These are phyloP conservation scores for Rhizophlyctis rosea DNA, from an alignment of 192 early-diverging fungal genomes.

Conservation along the genomic window DNA sequence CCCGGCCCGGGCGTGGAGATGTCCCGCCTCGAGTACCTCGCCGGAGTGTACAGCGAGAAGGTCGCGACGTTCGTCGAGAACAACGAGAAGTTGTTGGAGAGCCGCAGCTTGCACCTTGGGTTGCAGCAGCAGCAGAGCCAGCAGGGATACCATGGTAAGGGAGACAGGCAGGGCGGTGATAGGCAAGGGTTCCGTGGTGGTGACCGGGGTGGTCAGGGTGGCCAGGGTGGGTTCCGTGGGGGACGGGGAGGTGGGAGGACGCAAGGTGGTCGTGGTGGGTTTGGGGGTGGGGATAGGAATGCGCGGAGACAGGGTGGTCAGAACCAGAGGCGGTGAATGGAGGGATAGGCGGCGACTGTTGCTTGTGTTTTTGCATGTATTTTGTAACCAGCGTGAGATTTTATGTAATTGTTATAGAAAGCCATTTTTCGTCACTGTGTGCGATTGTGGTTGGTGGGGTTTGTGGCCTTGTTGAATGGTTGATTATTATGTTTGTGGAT, in stretches of 20 bases:
- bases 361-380: too few species aligned
- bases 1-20: constrained; percentile 46
- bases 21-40: constrained; percentile 77
- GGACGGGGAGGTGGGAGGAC: constrained; percentile 11
- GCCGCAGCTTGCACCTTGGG: constrained; percentile 25
- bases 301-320: neutral
- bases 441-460: too few species aligned
- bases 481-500: too few species aligned
- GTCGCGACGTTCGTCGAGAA: constrained; percentile 77
- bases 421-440: too few species aligned
- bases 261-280: constrained; percentile 12
- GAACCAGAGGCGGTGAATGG: too few species aligned
- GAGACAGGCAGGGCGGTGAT: constrained; percentile 12
- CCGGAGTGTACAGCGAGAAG: constrained; percentile 85
- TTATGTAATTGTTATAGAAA: too few species aligned
- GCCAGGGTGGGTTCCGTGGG: constrained; percentile 4
- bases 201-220: constrained; percentile 16
- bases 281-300: neutral
- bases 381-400: too few species aligned
- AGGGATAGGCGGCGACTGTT: too few species aligned
- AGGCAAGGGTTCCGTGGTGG: constrained; percentile 15
- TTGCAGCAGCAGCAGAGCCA: constrained; percentile 36
- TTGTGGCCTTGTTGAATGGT: too few species aligned
- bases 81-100: constrained; percentile 88
- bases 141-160: constrained; percentile 4